These are phyloP conservation scores for Betula pendula DNA, from an alignment of 306 rosid species.

Conservation along the genomic window DNA sequence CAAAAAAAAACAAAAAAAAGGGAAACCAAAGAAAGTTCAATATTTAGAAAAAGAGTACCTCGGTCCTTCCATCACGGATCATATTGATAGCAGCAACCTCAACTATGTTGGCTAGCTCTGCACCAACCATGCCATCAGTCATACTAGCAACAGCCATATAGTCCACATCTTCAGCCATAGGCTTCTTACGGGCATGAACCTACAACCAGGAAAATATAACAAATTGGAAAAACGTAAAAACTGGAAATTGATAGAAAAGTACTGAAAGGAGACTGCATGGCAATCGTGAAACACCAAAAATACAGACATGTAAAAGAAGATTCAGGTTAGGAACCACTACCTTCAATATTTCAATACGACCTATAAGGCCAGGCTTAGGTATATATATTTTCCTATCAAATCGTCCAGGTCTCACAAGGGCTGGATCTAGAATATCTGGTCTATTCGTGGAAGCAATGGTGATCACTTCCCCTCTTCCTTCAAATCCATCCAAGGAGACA, in stretches of 20 bases:
- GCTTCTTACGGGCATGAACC: conserved; percentile 99
- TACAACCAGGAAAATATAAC: conserved; percentile 33
- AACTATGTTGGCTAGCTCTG: conserved; percentile 92
- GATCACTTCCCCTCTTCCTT: conserved; percentile 96
- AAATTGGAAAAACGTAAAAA: conserved; percentile 17
- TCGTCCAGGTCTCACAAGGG: conserved; percentile 96
- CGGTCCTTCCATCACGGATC: conserved; percentile 91
- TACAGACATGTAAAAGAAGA: conserved; percentile 10
- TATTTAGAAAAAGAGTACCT: conserved; percentile 46
- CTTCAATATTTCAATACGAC: conserved; percentile 91
- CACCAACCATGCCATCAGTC: conserved; percentile 99
- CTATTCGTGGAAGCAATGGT: conserved; percentile 97
- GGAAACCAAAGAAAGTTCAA: not conserved
- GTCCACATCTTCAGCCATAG: conserved; percentile 93
- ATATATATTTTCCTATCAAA: conserved; percentile 89
- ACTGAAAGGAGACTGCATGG: conserved; percentile 5
- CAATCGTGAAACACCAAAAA: conserved; percentile 12
- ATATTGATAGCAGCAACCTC: conserved; percentile 98
- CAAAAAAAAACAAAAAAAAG: not conserved
- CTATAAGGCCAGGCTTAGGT: conserved; percentile 94
- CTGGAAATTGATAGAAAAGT: conserved; percentile 21
- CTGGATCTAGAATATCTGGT: conserved; percentile 96
- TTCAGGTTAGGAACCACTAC: conserved; percentile 29
- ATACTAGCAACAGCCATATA: conserved; percentile 86
- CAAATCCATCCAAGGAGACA: conserved; percentile 95